phyloP scores from a whole-genome alignment of 495 filamentous ascomycete genomes.

The Sphaerosporella brunnea region DNA sequence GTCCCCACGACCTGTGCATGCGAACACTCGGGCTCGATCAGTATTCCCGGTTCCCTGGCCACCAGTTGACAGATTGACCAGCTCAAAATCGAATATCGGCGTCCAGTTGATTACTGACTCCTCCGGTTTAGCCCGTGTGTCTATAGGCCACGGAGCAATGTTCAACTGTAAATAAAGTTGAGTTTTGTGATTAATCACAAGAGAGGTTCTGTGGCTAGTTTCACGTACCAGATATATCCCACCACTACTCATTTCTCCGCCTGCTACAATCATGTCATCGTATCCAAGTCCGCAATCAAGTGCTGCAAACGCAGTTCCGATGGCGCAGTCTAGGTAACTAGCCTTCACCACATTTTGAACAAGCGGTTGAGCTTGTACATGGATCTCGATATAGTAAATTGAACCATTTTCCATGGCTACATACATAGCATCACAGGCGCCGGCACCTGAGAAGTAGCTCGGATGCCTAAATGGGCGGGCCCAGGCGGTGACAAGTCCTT shows the following conservation, averaged over 20 bases:
- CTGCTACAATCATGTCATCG: conserved; percentile 60
- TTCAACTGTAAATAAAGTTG: conserved; percentile 16
- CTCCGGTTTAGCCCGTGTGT: conserved; percentile 30
- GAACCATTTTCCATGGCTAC: conserved; percentile 66
- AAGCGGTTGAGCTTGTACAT: conserved; percentile 30
- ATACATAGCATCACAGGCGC: conserved; percentile 51
- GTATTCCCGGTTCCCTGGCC: conserved; percentile 13
- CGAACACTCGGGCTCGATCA: conserved; percentile 36
- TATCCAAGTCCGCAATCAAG: conserved; percentile 33
- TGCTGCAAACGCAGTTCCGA: conserved; percentile 49
- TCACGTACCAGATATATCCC: conserved; percentile 50
- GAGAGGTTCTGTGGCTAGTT: neutral
- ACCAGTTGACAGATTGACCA: conserved; percentile 19
- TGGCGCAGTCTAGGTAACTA: conserved; percentile 42
- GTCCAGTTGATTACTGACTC: conserved; percentile 68
- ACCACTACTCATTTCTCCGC: conserved; percentile 67
- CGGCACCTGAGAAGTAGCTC: conserved; percentile 39
- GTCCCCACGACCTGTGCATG: conserved; percentile 39
- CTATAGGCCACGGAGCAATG: conserved; percentile 23
- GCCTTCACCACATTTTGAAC: conserved; percentile 36
- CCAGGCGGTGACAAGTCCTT: conserved; percentile 40
- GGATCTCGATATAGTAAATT: conserved; percentile 48
- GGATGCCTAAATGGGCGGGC: conserved; percentile 47
- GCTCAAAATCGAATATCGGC: conserved; percentile 52
- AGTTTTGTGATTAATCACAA: neutral